Evolutionary conservation across 2,329 filamentous ascomycete genomes (phyloP), one percentile per base, ranked within the genome.

Genomic region (Didymella pomorum): DNA sequence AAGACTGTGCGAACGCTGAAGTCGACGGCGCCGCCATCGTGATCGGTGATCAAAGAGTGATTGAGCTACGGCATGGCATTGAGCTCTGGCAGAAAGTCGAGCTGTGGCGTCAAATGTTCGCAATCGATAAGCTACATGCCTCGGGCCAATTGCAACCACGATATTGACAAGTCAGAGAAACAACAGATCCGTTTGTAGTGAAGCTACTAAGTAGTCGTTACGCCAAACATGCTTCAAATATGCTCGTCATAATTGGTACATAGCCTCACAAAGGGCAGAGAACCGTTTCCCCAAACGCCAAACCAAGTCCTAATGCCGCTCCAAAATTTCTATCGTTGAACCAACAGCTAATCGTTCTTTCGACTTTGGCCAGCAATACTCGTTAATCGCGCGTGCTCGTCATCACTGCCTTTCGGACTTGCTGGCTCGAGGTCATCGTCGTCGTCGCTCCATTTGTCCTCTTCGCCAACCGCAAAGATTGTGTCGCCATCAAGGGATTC

Each of bases 381-480:
- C 21, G 74, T 77, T 54, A 78, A 63, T 42, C 72, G 64, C 42
- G 71, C 64, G 21, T 68, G 61, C 62, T 76, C 74, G 37, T 71
- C 61, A 28, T 68, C 71, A 11, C 66, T 70, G 25, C 70, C 71
- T 41, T 64, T 67, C 20, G 71, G 70, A 46, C 71, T 84, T 79
- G 88, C 86, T 64, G 89, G 87, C 61, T 84, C 82, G 31, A 84
- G 81, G 37, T 79, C 66, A n/a, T 89, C 90, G 41, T 79, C 66
- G 20, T 89, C 90, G 55, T 91, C 89, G 56, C 89, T 92, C 82
- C 93, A 94, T 73, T 89, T 92, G 72, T 95, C 92, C 69, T 96
- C 93, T 53, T 87, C 87, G 11, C 93, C 94, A 11, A 98, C 91
- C 1, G 94, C 94, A 71, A 98, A 98, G 62, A 98, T 96, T 0